Conservation (phyloP, 768 basidiomycete species). For the Tremella mesenterica region DNA sequence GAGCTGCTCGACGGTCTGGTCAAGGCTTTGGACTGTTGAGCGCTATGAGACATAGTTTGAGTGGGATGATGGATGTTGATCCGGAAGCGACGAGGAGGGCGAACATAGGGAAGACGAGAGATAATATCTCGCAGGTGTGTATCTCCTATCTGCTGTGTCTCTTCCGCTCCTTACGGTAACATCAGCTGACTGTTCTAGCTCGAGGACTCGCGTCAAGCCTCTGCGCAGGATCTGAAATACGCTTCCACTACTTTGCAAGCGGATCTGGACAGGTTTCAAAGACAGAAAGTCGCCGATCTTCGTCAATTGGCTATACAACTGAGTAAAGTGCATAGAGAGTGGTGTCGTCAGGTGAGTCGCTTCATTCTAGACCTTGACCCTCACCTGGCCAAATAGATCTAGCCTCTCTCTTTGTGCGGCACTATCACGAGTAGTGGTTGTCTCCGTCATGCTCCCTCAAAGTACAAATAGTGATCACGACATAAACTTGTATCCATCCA, state of each 20-base stretch:
- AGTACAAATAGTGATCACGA: not conserved
- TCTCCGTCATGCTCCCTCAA: too few relatives aligned
- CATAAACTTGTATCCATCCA: not conserved
- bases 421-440: too few relatives aligned
- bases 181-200: conserved; percentile 51
- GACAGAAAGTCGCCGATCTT: conserved; percentile 95
- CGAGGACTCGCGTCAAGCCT: conserved; percentile 85
- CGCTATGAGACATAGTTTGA: conserved; percentile 85
- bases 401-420: not conserved
- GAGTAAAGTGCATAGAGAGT: conserved; percentile 83
- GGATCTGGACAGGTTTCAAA: conserved; percentile 93
- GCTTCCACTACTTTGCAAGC: conserved; percentile 93
- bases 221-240: conserved; percentile 90
- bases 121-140: conserved; percentile 83
- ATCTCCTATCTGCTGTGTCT: not conserved
- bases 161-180: not conserved
- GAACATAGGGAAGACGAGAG: conserved; percentile 85
- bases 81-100: conserved; percentile 91
- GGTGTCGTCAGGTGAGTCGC: conserved; percentile 81
- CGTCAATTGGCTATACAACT: conserved; percentile 87
- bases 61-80: conserved; percentile 98
- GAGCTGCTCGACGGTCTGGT: conserved; percentile 12
- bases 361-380: conserved; percentile 4
- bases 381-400: not conserved
- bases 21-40: conserved; percentile 67